Base-by-base conservation (phyloP, 495 filamentous ascomycete genomes). In the Penicillium salamii region DNA sequence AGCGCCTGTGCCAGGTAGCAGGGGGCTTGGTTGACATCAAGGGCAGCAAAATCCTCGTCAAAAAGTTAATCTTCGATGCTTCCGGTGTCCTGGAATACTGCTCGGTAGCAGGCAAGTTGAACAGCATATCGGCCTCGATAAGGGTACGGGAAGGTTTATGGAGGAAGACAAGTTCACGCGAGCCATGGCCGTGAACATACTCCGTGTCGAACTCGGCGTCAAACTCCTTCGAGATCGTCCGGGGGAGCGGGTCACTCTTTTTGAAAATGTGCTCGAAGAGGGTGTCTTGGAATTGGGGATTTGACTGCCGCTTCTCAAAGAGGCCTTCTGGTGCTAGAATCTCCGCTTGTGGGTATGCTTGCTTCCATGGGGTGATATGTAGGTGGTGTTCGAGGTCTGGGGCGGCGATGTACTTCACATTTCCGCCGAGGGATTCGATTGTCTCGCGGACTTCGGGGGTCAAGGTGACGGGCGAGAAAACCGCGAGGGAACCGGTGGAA, bases 361-460 rank as follows among this genome's bases (percentile, higher is more conserved):
- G 68, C 50, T 87, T 81, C 95, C 93, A 98, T 11, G 86, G 70
- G 1, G 86, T 83, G 14, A 97, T 61, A 71, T 89, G 90, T 62
- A 97, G 87, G 76, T 98, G 92, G 68, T 97, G 93, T 69, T 96
- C 87, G 15, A 91, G 79, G 62, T 97, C 93, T 15, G 84, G 78
- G 4, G 92, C 91, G 9, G 91, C 78, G 50, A 97, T 82, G 75
- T 97, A 97, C 39, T 75, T 78, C 38, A 98, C 83, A 19, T 83
- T 74, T 34, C 80, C 78, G 46, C 89, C 90, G 18, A 91, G 69
- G n/a, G 72, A 67, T 23, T 75, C 57, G 32, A 96, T 71, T 34
- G 81, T 86, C 42, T 79, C 71, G 50, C 79, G 79, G n/a, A 90
- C 85, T 50, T 89, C 85, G 2, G 83, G 76, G 0, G 91, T 96